phyloP scores from a whole-genome alignment of 1,284 basidiomycete genomes.

The Jaminaea rosea region DNA sequence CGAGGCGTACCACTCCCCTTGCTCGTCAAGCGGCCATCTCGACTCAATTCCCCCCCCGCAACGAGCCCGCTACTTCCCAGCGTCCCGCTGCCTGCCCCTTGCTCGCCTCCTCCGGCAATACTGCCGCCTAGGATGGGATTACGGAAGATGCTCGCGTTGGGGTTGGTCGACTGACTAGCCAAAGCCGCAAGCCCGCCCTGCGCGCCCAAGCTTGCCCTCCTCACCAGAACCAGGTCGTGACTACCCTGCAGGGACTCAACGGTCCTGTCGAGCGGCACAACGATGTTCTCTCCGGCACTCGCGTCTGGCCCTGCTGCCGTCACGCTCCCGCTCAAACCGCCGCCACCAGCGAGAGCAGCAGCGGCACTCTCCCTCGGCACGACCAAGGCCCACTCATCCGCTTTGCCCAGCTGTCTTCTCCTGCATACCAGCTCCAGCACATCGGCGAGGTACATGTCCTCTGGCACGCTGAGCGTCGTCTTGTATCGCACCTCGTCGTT shows the following conservation, averaged over 20 bases:
- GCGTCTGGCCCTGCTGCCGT: no score
- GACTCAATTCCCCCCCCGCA: no score
- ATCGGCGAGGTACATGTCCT: conserved; percentile 93
- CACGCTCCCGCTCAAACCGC: no score
- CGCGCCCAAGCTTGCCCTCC: conserved; percentile 49
- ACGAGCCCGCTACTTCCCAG: no score
- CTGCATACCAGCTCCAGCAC: conserved; percentile 60
- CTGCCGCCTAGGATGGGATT: no score
- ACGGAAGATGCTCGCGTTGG: conserved; percentile 58
- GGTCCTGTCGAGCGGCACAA: conserved; percentile 88
- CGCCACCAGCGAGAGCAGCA: no score
- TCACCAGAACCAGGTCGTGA: conserved; percentile 73
- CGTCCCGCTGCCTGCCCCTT: conserved; percentile 52
- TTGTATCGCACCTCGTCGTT: conserved; percentile 36
- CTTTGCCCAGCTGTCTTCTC: conserved; percentile 30
- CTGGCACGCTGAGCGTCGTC: conserved; percentile 50
- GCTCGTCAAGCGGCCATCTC: no score
- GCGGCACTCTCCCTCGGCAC: no score
- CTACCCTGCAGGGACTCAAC: conserved; percentile 84
- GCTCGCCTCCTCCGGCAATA: no score
- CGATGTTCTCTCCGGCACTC: conserved; percentile 53
- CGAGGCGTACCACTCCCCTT: no score
- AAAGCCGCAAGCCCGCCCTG: conserved; percentile 47
- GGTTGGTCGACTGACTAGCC: conserved; percentile 61
- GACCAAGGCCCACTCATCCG: conserved; percentile 40